These are phyloP conservation scores for Phialocephala sp. DNA, from an alignment of 2,329 filamentous ascomycete species.

Conservation along the genomic window DNA sequence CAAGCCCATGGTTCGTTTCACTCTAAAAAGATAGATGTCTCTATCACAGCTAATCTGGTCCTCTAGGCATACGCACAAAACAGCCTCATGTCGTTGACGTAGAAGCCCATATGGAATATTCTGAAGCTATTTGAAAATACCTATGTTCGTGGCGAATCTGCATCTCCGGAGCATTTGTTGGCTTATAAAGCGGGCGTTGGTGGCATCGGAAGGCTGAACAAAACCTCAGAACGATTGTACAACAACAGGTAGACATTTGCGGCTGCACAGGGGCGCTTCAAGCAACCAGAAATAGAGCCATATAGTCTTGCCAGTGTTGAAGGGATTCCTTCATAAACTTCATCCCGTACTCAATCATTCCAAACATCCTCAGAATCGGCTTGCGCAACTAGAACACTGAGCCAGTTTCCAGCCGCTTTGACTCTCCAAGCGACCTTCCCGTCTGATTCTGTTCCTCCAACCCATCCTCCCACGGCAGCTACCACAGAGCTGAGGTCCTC, in stretches of 20 bases:
- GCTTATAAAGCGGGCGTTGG: conserved; percentile 12
- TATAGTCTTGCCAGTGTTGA: neutral
- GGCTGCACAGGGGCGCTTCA: conserved; percentile 5
- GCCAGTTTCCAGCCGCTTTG: conserved; percentile 66
- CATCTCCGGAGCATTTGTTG: conserved; percentile 14
- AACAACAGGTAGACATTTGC: neutral
- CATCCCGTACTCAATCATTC: conserved; percentile 28
- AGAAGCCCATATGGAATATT: conserved; percentile 9
- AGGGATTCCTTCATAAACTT: neutral
- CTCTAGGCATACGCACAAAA: conserved; percentile 80
- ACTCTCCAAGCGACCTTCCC: conserved; percentile 54
- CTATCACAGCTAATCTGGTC: conserved; percentile 25
- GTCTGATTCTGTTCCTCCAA: conserved; percentile 49
- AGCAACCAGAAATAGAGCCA: conserved; percentile 20
- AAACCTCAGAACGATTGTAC: conserved; percentile 6
- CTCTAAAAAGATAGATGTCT: neutral
- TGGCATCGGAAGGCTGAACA: conserved; percentile 5
- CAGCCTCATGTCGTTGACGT: conserved; percentile 69
- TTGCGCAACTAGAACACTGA: conserved; percentile 61
- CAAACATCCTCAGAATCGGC: conserved; percentile 34
- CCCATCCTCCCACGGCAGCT: conserved; percentile 70
- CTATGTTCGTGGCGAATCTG: conserved; percentile 16
- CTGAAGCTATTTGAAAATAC: conserved; percentile 10
- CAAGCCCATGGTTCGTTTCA: conserved; percentile 76
- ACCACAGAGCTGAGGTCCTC: conserved; percentile 65